phyloP scores from a whole-genome alignment of 805 yeast species.

The Teunomyces gatunensis region DNA sequence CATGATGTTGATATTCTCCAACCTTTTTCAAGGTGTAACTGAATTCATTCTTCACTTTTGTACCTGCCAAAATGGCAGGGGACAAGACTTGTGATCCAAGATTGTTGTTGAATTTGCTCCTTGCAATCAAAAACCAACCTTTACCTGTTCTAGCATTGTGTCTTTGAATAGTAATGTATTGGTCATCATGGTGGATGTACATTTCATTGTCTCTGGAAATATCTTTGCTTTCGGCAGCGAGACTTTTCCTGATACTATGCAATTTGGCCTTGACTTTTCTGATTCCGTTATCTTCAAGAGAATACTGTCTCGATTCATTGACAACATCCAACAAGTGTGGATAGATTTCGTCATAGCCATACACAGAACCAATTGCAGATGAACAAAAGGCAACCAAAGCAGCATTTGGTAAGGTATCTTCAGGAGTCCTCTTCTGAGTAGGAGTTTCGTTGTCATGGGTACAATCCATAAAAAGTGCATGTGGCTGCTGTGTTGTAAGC shows the following conservation, averaged over 20 bases:
- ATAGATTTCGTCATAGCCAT: conserved; percentile 91
- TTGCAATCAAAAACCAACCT: conserved; percentile 86
- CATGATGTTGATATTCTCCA: conserved; percentile 47
- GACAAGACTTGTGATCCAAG: conserved; percentile 52
- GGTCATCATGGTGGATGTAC: conserved; percentile 93
- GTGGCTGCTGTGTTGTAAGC: conserved; percentile 72
- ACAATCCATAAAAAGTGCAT: conserved; percentile 95
- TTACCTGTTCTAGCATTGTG: conserved; percentile 78
- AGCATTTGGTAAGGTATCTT: conserved; percentile 92
- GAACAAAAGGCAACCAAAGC: conserved; percentile 92
- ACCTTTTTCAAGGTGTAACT: conserved; percentile 53
- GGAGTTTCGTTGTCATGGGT: conserved; percentile 96
- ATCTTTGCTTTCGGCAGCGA: conserved; percentile 59
- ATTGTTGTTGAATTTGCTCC: conserved; percentile 63
- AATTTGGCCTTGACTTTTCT: conserved; percentile 64
- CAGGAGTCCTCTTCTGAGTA: conserved; percentile 83
- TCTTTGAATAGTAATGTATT: conserved; percentile 86
- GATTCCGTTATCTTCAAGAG: conserved; percentile 59
- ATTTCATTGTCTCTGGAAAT: conserved; percentile 65
- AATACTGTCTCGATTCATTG: conserved; percentile 64
- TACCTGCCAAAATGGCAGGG: conserved; percentile 60
- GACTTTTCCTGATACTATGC: conserved; percentile 53
- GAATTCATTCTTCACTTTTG: conserved; percentile 55
- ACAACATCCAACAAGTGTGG: conserved; percentile 82
- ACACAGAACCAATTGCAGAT: conserved; percentile 90